Percentiles rank a stretch among this genome's conserved stretches.
Conservation (phyloP, 192 early-diverging fungal genomes). For the Backusella australiensis region DNA sequence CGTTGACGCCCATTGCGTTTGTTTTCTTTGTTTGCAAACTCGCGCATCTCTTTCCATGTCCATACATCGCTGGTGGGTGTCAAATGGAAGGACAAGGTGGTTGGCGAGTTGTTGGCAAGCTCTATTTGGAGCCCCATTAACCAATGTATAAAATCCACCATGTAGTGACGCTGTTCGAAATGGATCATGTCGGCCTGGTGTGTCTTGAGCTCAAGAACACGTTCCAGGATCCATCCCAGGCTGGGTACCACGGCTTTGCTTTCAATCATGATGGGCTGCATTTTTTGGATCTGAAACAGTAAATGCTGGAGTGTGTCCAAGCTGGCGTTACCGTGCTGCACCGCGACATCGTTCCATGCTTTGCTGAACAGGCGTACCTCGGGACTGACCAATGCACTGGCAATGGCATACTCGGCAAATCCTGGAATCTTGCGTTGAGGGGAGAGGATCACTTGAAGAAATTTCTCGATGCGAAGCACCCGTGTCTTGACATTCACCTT, state of each 20-base stretch:
- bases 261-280: slow-evolving; percentile 6
- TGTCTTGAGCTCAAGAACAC: slow-evolving; percentile 59
- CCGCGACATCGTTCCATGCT: slow-evolving; percentile 61
- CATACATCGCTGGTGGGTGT: slow-evolving; percentile 8
- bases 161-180: slow-evolving; percentile 65
- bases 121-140: slow-evolving; percentile 24
- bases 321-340: slow-evolving; percentile 43
- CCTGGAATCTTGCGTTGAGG: slow-evolving; percentile 46
- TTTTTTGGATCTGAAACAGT: slow-evolving; percentile 11
- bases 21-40: slow-evolving; percentile 37
- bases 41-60: slow-evolving; percentile 38
- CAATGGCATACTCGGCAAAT: slow-evolving; percentile 66
- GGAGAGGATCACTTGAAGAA: slow-evolving; percentile 42
- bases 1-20: slow-evolving; percentile 6
- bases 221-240: slow-evolving; percentile 69
- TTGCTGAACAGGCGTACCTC: slow-evolving; percentile 61
- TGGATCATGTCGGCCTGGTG: slow-evolving; percentile 56
- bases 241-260: slow-evolving; percentile 45
- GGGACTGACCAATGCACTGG: slow-evolving; percentile 67
- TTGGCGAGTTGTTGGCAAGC: not conserved
- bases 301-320: slow-evolving; percentile 55
- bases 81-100: not conserved
- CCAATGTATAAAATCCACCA: slow-evolving; percentile 51
- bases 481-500: slow-evolving; percentile 46
- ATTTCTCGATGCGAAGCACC: slow-evolving; percentile 53